phyloP scores from a whole-genome alignment of 2,329 filamentous ascomycete genomes.

The Pseudogymnoascus sp. region DNA sequence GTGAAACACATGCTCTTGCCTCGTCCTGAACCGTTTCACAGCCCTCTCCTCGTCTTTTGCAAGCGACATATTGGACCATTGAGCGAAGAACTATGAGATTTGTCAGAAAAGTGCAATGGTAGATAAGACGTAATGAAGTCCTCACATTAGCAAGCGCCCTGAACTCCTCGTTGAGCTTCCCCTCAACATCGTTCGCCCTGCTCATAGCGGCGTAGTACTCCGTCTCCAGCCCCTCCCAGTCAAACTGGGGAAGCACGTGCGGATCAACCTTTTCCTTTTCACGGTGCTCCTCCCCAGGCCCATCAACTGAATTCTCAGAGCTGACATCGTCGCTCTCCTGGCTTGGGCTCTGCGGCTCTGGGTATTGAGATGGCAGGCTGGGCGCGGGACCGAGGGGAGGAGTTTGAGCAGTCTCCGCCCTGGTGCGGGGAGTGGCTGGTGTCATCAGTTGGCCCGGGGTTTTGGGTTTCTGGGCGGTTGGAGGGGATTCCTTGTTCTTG shows the following conservation, averaged over 20 bases:
- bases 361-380: not conserved
- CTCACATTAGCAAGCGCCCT: slow-evolving; percentile 57
- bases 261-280: not conserved
- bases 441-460: not conserved
- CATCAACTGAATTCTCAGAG: not conserved
- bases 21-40: slow-evolving; percentile 76
- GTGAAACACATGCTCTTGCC: slow-evolving; percentile 66
- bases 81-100: slow-evolving; percentile 59
- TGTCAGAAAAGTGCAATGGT: slow-evolving; percentile 14
- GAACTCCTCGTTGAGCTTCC: slow-evolving; percentile 59
- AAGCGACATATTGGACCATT: slow-evolving; percentile 70
- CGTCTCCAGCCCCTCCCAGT: slow-evolving; percentile 71
- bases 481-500: not conserved
- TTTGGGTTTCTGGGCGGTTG: not conserved
- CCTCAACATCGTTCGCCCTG: slow-evolving; percentile 57
- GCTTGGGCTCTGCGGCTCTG: not conserved
- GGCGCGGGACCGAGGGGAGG: not conserved
- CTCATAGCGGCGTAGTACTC: slow-evolving; percentile 61
- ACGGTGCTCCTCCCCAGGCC: not conserved
- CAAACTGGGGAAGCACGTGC: slow-evolving; percentile 40
- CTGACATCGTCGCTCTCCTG: not conserved
- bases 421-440: not conserved
- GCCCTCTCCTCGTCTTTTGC: slow-evolving; percentile 69
- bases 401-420: not conserved
- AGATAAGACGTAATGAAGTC: slow-evolving; percentile 10